Evolutionary conservation across 2,329 filamentous ascomycete species (phyloP).

Genomic region (Teratosphaeria pseudoeucalypti): DNA sequence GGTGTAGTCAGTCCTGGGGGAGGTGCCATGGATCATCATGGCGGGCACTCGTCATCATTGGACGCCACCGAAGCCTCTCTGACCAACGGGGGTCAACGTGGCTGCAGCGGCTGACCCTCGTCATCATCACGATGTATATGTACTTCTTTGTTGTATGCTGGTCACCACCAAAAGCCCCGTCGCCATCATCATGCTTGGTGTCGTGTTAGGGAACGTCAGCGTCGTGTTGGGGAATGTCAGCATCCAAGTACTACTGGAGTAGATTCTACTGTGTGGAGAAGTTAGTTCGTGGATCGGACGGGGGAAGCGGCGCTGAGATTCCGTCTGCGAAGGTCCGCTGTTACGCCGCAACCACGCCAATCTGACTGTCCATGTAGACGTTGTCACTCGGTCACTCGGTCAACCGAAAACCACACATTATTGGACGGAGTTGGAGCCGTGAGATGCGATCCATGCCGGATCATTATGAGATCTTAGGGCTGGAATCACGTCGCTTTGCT

Average conservation of each 20-base stretch:
- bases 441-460: slow-evolving; percentile 7
- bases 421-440: not conserved
- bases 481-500: slow-evolving; percentile 13
- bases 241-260: not conserved
- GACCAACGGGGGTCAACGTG: not conserved
- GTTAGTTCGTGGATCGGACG: not conserved
- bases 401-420: not conserved
- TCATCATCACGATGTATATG: too few relatives aligned
- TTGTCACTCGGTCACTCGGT: not conserved
- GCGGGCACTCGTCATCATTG: not conserved
- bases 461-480: slow-evolving; percentile 22
- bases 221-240: not conserved
- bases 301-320: not conserved
- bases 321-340: not conserved
- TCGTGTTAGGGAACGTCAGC: not conserved
- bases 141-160: too few relatives aligned
- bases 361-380: too few relatives aligned
- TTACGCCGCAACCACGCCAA: not conserved
- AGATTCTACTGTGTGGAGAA: not conserved
- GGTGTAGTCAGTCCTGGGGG: too few relatives aligned
- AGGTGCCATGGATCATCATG: not conserved
- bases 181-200: too few relatives aligned
- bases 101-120: not conserved
- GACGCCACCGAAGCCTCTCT: not conserved
- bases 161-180: too few relatives aligned